These are phyloP conservation scores for Fusarium sp. DNA, from an alignment of 2,329 filamentous ascomycete species.

Conservation along the genomic window DNA sequence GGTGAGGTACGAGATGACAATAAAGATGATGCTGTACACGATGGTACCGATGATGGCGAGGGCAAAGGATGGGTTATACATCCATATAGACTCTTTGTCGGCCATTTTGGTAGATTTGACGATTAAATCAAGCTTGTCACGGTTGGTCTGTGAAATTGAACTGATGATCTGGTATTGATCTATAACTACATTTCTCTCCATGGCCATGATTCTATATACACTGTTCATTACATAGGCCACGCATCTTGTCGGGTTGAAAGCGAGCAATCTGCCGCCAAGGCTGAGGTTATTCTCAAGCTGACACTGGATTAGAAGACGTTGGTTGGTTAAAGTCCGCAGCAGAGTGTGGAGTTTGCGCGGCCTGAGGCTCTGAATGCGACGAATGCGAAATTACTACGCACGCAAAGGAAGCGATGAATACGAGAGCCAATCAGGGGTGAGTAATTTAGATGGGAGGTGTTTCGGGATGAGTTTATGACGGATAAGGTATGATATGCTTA, in stretches of 20 bases:
- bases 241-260: conserved; percentile 24
- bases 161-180: not conserved
- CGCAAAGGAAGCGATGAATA: conserved; percentile 3
- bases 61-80: conserved; percentile 56
- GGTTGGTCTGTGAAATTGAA: not conserved
- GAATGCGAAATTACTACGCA: conserved; percentile 28
- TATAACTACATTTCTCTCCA: not conserved
- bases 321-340: conserved; percentile 2
- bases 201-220: conserved; percentile 9
- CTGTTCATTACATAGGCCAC: not conserved
- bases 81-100: conserved; percentile 49
- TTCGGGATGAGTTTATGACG: not conserved
- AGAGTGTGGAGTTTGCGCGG: not conserved
- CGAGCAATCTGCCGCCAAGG: conserved; percentile 25
- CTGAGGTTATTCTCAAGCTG: not conserved
- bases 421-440: conserved; percentile 22
- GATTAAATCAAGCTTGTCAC: not conserved
- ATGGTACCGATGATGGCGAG: conserved; percentile 54
- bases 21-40: conserved; percentile 52
- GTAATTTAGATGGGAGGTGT: not conserved
- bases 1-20: conserved; percentile 54
- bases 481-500: not conserved
- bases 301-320: not conserved
- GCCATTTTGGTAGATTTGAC: conserved; percentile 32
- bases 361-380: conserved; percentile 11